Conservation (phyloP, 1,139 yeast species). For the Taphrina confusa region DNA sequence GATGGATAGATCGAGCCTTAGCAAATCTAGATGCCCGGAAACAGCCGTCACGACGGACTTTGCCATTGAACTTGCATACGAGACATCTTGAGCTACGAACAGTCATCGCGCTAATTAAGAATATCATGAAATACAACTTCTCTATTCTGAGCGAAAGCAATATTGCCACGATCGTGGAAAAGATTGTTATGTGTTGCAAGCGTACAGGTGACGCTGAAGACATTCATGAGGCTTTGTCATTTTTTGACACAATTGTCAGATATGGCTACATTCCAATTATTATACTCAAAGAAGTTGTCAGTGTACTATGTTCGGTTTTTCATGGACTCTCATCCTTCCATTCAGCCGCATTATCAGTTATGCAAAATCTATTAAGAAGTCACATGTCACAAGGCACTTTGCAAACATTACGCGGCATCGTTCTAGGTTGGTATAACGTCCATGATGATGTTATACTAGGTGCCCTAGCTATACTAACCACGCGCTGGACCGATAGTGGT, state of each 20-base stretch:
- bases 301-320: constrained; percentile 56
- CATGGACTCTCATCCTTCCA: constrained; percentile 49
- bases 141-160: constrained; percentile 52
- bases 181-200: constrained; percentile 51
- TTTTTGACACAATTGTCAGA: constrained; percentile 54
- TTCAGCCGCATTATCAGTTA: constrained; percentile 50
- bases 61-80: constrained; percentile 42
- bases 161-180: constrained; percentile 48
- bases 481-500: constrained; percentile 4
- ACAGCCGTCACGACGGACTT: constrained; percentile 9
- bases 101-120: constrained; percentile 50
- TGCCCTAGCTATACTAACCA: constrained; percentile 19
- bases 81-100: constrained; percentile 44
- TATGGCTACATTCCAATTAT: constrained; percentile 55
- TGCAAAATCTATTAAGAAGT: constrained; percentile 48
- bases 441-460: constrained; percentile 32
- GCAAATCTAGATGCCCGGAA: constrained; percentile 15
- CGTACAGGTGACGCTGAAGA: constrained; percentile 52
- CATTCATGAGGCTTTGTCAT: constrained; percentile 51
- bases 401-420: constrained; percentile 25
- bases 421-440: constrained; percentile 22
- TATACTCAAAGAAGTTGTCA: constrained; percentile 50
- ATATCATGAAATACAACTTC: constrained; percentile 56
- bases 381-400: constrained; percentile 45
- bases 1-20: constrained; percentile 24